Percentiles rank a stretch among this genome's conserved stretches.
phyloP scores from a whole-genome alignment of 192 early-diverging fungal genomes.

The Entomortierella parvispora region DNA sequence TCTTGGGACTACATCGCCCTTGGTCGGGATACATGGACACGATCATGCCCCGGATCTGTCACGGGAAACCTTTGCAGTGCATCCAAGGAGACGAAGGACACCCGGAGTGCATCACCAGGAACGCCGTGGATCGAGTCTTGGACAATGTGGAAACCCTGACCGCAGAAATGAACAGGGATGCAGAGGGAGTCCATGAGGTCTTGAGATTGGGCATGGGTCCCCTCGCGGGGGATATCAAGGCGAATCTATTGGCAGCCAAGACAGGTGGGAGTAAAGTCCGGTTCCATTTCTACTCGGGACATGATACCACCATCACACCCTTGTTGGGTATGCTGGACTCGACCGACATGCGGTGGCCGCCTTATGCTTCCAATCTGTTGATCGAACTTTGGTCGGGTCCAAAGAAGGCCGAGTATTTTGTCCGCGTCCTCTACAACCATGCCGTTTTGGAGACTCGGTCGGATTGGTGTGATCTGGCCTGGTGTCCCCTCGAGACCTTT shows the following conservation, averaged over 20 bases:
- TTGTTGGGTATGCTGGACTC: constrained; percentile 33
- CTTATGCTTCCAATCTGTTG: constrained; percentile 35
- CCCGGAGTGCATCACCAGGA: constrained; percentile 12
- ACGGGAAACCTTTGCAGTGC: constrained; percentile 29
- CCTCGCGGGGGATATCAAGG: constrained; percentile 30
- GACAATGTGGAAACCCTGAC: constrained; percentile 22
- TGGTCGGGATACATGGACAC: constrained; percentile 50
- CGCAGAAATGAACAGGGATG: constrained; percentile 29
- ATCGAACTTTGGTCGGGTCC: constrained; percentile 36
- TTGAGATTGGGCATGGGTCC: constrained; percentile 41
- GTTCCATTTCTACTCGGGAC: constrained; percentile 35
- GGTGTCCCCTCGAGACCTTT: constrained; percentile 42
- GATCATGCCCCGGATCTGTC: constrained; percentile 35
- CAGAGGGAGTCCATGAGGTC: constrained; percentile 19
- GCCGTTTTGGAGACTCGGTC: constrained; percentile 15
- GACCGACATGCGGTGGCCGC: constrained; percentile 37
- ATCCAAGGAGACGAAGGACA: not conserved
- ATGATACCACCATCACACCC: constrained; percentile 39
- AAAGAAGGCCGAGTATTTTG: constrained; percentile 12
- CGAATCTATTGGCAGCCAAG: constrained; percentile 25
- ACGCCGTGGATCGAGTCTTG: constrained; percentile 5
- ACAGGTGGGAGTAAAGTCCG: constrained; percentile 8
- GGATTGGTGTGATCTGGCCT: constrained; percentile 36
- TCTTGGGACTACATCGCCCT: constrained; percentile 19
- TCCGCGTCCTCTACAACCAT: constrained; percentile 40